phyloP scores from a whole-genome alignment of 495 filamentous ascomycete species.

The Letharia columbiana region DNA sequence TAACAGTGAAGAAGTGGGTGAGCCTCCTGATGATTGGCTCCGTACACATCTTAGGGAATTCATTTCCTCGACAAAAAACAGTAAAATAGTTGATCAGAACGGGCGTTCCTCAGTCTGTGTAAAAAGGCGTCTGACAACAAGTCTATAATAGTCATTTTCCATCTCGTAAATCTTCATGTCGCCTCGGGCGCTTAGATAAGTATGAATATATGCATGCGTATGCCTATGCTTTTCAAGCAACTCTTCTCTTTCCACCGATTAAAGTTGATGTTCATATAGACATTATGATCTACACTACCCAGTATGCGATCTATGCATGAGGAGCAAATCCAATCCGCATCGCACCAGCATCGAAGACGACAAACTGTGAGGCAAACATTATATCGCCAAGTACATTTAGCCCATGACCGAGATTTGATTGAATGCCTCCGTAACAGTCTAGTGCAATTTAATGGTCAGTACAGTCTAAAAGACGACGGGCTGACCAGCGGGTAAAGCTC shows the following conservation, averaged over 20 bases:
- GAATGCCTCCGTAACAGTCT: conserved; percentile 68
- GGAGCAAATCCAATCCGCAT: conserved; percentile 51
- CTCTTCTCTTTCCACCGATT: background rate
- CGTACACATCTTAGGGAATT: background rate
- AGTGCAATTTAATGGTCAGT: conserved; percentile 10
- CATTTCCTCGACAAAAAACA: background rate
- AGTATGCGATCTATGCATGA: conserved; percentile 29
- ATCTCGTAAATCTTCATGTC: background rate
- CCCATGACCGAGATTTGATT: conserved; percentile 47
- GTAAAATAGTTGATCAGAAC: background rate
- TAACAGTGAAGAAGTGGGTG: background rate
- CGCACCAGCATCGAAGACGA: conserved; percentile 65
- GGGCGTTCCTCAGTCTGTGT: background rate
- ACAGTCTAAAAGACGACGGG: background rate
- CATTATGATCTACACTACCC: background rate
- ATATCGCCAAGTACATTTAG: conserved; percentile 72
- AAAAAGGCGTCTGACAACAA: background rate
- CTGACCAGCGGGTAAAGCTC: conserved; percentile 12
- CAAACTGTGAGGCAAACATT: conserved; percentile 72
- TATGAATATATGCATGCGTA: background rate
- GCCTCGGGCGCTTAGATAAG: background rate
- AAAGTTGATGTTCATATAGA: background rate
- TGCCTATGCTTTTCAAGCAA: background rate
- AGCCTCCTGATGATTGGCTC: background rate
- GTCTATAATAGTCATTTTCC: conserved; percentile 1